These are phyloP conservation scores for Tuber melanosporum DNA, from an alignment of 495 filamentous ascomycete species.

Conservation along the genomic window DNA sequence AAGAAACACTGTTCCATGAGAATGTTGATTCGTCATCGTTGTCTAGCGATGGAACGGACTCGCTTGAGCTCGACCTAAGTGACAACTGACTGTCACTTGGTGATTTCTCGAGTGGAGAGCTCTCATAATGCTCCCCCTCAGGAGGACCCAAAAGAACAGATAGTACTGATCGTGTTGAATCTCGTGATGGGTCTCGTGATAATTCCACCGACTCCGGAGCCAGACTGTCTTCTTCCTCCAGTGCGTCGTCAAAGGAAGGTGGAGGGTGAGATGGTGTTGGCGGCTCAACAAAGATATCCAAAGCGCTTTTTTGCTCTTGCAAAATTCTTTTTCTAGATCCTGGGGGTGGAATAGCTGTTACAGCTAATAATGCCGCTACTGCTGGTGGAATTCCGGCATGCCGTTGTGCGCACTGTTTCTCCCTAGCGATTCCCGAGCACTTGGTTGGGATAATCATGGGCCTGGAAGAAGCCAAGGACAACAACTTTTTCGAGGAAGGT, in stretches of 20 bases:
- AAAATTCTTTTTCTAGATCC: constrained; percentile 34
- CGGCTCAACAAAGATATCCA: constrained; percentile 30
- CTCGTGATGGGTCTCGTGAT: constrained; percentile 30
- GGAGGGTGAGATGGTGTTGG: constrained; percentile 33
- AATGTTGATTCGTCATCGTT: constrained; percentile 45
- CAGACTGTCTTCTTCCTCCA: constrained; percentile 24
- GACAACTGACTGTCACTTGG: constrained; percentile 44
- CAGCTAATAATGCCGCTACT: constrained; percentile 54
- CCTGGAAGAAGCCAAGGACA: constrained; percentile 20
- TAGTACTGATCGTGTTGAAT: constrained; percentile 32
- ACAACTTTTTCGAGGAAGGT: constrained; percentile 28
- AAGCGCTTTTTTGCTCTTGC: constrained; percentile 36
- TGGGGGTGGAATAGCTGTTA: constrained; percentile 54
- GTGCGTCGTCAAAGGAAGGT: constrained; percentile 27
- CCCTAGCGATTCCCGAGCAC: constrained; percentile 18
- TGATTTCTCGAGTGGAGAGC: constrained; percentile 29
- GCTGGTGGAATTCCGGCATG: constrained; percentile 49
- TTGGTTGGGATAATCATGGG: constrained; percentile 39
- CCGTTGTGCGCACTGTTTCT: constrained; percentile 17
- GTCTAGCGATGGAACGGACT: constrained; percentile 58
- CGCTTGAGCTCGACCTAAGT: constrained; percentile 52
- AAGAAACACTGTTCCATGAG: constrained; percentile 37
- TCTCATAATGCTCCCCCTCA: constrained; percentile 51
- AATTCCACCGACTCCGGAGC: constrained; percentile 29
- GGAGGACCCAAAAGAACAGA: constrained; percentile 51